Evolutionary conservation across 106 monocot genomes (phyloP).

Genomic region (Cymbidium sinense): DNA sequence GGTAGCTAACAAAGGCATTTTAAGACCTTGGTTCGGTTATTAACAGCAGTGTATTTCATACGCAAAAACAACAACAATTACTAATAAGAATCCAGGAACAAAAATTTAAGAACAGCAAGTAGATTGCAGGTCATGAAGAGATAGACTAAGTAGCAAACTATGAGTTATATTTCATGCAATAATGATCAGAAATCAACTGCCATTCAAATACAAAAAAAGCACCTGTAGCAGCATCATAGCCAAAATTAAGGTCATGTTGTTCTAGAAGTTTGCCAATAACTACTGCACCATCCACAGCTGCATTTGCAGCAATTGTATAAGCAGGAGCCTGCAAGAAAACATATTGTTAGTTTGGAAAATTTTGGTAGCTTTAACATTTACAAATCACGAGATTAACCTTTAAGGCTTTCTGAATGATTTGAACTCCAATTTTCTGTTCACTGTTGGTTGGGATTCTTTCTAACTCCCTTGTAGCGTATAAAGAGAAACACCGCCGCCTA

Average conservation of each 20-base stretch:
- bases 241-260: slow-evolving; percentile 66
- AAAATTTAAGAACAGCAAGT: no score
- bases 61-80: no score
- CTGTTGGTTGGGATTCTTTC: slow-evolving; percentile 42
- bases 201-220: background rate
- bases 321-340: slow-evolving; percentile 52
- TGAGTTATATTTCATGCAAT: no score
- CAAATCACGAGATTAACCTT: slow-evolving; percentile 33
- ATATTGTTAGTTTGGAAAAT: slow-evolving; percentile 1
- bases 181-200: slow-evolving; percentile 2
- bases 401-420: slow-evolving; percentile 71
- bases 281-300: slow-evolving; percentile 41
- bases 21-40: no score
- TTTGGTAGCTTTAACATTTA: background rate
- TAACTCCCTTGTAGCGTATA: slow-evolving; percentile 58
- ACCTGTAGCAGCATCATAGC: slow-evolving; percentile 96
- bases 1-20: no score
- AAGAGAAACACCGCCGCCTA: slow-evolving; percentile 93
- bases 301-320: slow-evolving; percentile 77
- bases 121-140: no score
- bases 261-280: slow-evolving; percentile 69
- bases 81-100: no score
- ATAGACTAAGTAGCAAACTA: no score
- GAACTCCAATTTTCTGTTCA: slow-evolving; percentile 81
- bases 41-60: no score